Evolutionary conservation across 2,329 filamentous ascomycete genomes (phyloP).

Genomic region (Stagonosporopsis chrysanthemi): DNA sequence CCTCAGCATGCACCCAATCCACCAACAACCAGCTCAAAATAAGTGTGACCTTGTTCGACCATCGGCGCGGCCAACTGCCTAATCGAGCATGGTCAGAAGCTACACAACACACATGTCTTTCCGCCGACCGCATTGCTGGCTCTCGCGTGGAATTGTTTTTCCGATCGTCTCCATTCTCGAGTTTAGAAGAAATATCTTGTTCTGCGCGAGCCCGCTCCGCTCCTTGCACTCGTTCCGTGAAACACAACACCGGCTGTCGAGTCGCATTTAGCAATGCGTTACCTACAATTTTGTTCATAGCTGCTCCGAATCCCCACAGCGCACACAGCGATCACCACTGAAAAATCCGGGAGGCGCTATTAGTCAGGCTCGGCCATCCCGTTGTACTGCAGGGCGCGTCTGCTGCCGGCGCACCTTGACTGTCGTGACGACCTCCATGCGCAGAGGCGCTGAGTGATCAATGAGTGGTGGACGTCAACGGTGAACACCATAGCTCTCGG

Average conservation of each 20-base stretch:
- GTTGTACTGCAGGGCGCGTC: slow-evolving; percentile 11
- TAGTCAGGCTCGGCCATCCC: slow-evolving; percentile 17
- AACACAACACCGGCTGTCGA: slow-evolving; percentile 19
- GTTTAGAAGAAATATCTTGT: not conserved
- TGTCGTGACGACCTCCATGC: slow-evolving; percentile 3
- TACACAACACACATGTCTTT: slow-evolving; percentile 33
- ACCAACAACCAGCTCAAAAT: slow-evolving; percentile 33
- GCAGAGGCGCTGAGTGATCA: slow-evolving; percentile 13
- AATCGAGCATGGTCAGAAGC: slow-evolving; percentile 26
- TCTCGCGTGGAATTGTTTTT: slow-evolving; percentile 5
- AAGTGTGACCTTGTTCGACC: slow-evolving; percentile 29
- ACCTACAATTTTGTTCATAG: slow-evolving; percentile 10
- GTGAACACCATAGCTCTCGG: slow-evolving; percentile 2
- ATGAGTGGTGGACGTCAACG: slow-evolving; percentile 2
- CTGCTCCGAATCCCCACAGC: slow-evolving; percentile 19
- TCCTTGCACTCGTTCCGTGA: slow-evolving; percentile 17
- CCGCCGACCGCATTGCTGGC: slow-evolving; percentile 23
- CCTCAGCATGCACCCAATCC: slow-evolving; percentile 14
- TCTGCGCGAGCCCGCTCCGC: slow-evolving; percentile 12
- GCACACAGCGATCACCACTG: slow-evolving; percentile 10
- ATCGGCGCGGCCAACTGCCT: slow-evolving; percentile 23
- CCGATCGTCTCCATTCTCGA: slow-evolving; percentile 4
- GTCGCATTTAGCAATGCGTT: slow-evolving; percentile 27
- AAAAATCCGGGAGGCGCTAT: slow-evolving; percentile 20
- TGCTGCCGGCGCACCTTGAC: slow-evolving; percentile 1